These are phyloP conservation scores for Amanita inopinata DNA, from an alignment of 768 basidiomycete species.

Conservation along the genomic window DNA sequence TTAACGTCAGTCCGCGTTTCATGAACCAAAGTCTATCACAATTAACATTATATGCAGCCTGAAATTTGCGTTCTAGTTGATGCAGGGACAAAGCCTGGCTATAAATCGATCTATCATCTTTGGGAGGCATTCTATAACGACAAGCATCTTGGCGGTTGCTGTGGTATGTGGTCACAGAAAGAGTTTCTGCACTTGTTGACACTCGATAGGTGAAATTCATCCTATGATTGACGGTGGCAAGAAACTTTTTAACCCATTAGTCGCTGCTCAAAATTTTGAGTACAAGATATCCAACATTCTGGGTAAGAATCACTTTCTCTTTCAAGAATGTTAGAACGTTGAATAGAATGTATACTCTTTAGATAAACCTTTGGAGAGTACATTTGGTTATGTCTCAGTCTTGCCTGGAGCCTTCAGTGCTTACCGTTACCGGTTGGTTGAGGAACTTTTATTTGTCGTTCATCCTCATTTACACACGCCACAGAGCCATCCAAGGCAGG, in stretches of 20 bases:
- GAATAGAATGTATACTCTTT: not conserved
- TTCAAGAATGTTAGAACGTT: not conserved
- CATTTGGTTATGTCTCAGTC: constrained; percentile 93
- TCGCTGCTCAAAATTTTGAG: constrained; percentile 96
- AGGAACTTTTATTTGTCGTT: not conserved
- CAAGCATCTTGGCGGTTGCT: constrained; percentile 72
- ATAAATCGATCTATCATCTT: constrained; percentile 91
- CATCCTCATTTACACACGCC: not conserved
- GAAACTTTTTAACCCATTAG: constrained; percentile 85
- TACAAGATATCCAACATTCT: constrained; percentile 99
- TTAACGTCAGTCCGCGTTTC: constrained; percentile 59
- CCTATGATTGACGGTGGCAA: constrained; percentile 92
- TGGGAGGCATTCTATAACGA: constrained; percentile 91
- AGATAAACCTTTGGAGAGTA: constrained; percentile 93
- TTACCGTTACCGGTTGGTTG: constrained; percentile 65
- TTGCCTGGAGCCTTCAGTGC: constrained; percentile 96
- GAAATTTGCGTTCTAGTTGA: constrained; percentile 90
- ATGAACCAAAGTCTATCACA: constrained; percentile 1
- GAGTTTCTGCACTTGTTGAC: not conserved
- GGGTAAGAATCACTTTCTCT: constrained; percentile 28
- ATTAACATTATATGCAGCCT: constrained; percentile 38
- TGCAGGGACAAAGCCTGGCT: constrained; percentile 94
- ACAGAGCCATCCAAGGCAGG: constrained; percentile 70
- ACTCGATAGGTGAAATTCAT: constrained; percentile 69
- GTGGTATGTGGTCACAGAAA: constrained; percentile 35